Percentiles rank a stretch among this genome's conserved stretches.
phyloP scores from a whole-genome alignment of 2,329 filamentous ascomycete species.

The Fusarium brevicatenulatum region DNA sequence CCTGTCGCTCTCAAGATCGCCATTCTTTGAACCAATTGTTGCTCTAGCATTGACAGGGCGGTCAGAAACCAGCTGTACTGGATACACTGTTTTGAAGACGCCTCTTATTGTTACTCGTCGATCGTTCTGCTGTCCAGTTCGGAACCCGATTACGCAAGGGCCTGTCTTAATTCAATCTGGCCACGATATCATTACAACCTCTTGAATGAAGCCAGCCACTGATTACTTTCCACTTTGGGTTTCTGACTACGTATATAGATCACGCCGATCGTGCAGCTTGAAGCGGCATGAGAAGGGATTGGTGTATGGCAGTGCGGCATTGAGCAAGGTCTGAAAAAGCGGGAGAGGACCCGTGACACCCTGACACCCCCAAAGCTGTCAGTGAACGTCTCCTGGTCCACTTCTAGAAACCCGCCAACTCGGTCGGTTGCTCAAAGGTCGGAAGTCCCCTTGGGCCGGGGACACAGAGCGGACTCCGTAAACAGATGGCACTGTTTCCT shows the following conservation, averaged over 20 bases:
- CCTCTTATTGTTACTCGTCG: background rate
- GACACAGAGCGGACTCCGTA: constrained; percentile 26
- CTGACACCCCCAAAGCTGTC: constrained; percentile 23
- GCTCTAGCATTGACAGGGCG: constrained; percentile 21
- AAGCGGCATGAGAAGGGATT: constrained; percentile 22
- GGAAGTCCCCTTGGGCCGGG: constrained; percentile 39
- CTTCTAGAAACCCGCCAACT: constrained; percentile 39
- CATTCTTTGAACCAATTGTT: constrained; percentile 26
- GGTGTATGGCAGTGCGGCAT: constrained; percentile 20
- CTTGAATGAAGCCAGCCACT: constrained; percentile 8
- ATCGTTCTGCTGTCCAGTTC: background rate
- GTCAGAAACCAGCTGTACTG: constrained; percentile 25
- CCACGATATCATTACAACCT: background rate
- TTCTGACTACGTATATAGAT: constrained; percentile 10
- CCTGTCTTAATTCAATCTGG: background rate
- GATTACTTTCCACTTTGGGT: constrained; percentile 3
- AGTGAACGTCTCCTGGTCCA: constrained; percentile 22
- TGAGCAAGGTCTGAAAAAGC: constrained; percentile 11
- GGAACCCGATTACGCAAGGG: background rate
- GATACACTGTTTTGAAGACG: background rate
- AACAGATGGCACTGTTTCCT: constrained; percentile 4
- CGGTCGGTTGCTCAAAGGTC: constrained; percentile 35
- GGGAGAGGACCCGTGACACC: constrained; percentile 31
- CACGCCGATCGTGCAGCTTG: constrained; percentile 5
- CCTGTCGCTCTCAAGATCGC: constrained; percentile 34